A percentile compares a stretch with the other conserved stretches of the same genome.
Evolutionary conservation across 73 alveolate genomes (phyloP).

Genomic region (Paramecium tetraurelia): DNA sequence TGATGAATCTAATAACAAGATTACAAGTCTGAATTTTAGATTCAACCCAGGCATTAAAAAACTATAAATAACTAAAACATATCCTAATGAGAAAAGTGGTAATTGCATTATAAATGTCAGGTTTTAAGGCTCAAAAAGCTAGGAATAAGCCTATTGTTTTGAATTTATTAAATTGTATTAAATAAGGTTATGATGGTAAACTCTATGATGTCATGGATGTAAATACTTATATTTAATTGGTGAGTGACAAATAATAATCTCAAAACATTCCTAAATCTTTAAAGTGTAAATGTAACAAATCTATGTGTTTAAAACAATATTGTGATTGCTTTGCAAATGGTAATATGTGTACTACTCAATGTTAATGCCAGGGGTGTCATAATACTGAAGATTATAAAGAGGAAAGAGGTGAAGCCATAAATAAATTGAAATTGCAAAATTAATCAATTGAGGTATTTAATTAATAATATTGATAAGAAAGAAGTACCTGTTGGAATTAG

Average conservation of each 20-base stretch:
- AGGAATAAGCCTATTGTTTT: neutral
- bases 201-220: neutral
- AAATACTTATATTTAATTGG: neutral
- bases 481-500: neutral
- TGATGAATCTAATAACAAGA: neutral
- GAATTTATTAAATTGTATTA: neutral
- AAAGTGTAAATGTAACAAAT: slow-evolving; percentile 50
- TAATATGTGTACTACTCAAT: slow-evolving; percentile 5
- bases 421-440: neutral
- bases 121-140: neutral
- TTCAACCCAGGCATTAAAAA: neutral
- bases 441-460: neutral
- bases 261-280: neutral
- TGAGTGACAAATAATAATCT: neutral
- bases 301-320: slow-evolving; percentile 46
- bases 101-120: neutral
- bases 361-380: slow-evolving; percentile 39
- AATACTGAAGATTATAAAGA: slow-evolving; percentile 20
- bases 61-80: neutral
- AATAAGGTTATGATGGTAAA: neutral
- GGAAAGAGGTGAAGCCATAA: neutral
- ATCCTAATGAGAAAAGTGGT: neutral
- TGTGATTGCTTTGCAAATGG: slow-evolving; percentile 59
- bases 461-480: neutral
- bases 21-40: neutral